Base-by-base conservation (phyloP, 495 filamentous ascomycete genomes). In the Rusavskia elegans region DNA sequence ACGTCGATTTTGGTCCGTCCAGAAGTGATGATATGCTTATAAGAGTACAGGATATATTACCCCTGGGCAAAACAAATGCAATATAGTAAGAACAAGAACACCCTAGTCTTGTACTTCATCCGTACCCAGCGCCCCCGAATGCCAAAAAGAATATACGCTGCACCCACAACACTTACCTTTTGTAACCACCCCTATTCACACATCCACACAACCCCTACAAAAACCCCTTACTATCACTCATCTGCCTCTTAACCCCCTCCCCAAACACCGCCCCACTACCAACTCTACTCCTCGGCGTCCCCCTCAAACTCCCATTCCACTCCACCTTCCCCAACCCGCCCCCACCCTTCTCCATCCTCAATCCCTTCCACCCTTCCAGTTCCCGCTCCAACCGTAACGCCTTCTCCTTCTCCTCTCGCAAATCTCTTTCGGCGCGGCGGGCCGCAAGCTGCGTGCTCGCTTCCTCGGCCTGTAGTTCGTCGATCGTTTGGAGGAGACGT, bases 401-500 rank as follows among this genome's bases (percentile, higher is more conserved):
- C 64, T 86, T 89, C 67, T 96, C 93, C 17, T 74, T 78, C 68
- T 97, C 93, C 63, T 96, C 87, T 19, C 87, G 76, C 17, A 95
- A 70, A 58, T 97, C 92, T 19, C 93, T 77, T 64, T 98, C 90
- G 2, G 87, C 86, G 9, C 92, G 78, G 37, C 89, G 81, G 11
- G 84, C 80, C 29, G 80, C 68, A 13, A 98, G 71, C 64, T 94
- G 85, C 20, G 78, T 79, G n/a, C 80, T 75, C 21, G 81, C 83
- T 58, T 96, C 89, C 29, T 78, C 81, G 27, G 84, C 75, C 64
- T 98, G 89, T 29, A 98, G 80, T 60, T 97, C 92, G 59, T 97
- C 89, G 57, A 98, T 93, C 8, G 85, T 86, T 56, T 79, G 73
- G 39, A 98, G 83, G 2, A 96, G 78, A 52, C 87, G 87, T 52